Evolutionary conservation across 1,284 basidiomycete genomes (phyloP).

Genomic region (Phlebopus sp.): DNA sequence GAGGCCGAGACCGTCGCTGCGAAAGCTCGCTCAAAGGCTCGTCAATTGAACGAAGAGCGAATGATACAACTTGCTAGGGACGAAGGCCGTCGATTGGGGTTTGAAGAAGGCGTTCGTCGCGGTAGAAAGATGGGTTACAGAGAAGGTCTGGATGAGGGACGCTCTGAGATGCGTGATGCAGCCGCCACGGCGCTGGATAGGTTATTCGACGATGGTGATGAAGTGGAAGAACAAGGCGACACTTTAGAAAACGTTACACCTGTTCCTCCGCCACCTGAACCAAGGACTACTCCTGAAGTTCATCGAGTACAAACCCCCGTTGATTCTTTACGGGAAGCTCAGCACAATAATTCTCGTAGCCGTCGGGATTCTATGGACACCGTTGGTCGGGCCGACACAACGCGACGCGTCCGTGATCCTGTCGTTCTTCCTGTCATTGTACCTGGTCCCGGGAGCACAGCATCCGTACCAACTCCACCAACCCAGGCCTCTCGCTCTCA

Average conservation of each 20-base stretch:
- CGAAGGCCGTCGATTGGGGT: slow-evolving; percentile 53
- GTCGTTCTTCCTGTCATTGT: slow-evolving; percentile 13
- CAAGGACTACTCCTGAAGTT: slow-evolving; percentile 24
- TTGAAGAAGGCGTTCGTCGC: slow-evolving; percentile 50
- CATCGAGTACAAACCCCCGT: slow-evolving; percentile 20
- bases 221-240: slow-evolving; percentile 24
- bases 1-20: slow-evolving; percentile 49
- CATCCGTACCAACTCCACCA: slow-evolving; percentile 8
- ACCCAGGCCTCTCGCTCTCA: slow-evolving; percentile 20
- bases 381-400: slow-evolving; percentile 12
- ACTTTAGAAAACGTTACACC: slow-evolving; percentile 15
- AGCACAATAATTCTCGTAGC: slow-evolving; percentile 17
- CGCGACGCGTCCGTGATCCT: slow-evolving; percentile 12
- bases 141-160: slow-evolving; percentile 21
- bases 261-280: slow-evolving; percentile 15
- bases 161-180: slow-evolving; percentile 18
- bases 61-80: slow-evolving; percentile 48
- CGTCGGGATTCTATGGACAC: slow-evolving; percentile 16
- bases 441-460: slow-evolving; percentile 2
- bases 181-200: slow-evolving; percentile 24
- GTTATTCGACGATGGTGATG: slow-evolving; percentile 23
- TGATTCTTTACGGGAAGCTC: slow-evolving; percentile 21
- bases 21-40: slow-evolving; percentile 44
- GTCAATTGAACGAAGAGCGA: slow-evolving; percentile 46
- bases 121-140: slow-evolving; percentile 39